Conservation (phyloP, 441 rosid genomes). For the Theobroma grandiflorum region DNA sequence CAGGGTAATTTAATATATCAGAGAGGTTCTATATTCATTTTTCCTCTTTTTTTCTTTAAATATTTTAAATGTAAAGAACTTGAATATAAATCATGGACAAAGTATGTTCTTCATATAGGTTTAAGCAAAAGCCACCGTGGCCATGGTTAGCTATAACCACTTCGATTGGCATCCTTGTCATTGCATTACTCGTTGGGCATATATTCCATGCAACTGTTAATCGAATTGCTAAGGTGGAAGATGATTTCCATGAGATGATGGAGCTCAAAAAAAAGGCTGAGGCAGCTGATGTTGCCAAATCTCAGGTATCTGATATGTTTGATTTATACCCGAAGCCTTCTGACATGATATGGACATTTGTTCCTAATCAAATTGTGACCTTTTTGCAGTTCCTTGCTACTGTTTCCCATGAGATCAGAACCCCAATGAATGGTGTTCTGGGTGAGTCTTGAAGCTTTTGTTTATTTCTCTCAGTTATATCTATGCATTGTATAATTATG, state of each 20-base stretch:
- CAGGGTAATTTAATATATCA: conserved; percentile 8
- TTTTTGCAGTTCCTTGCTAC: conserved; percentile 91
- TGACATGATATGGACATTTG: not conserved
- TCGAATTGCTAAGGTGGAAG: conserved; percentile 85
- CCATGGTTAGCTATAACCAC: conserved; percentile 69
- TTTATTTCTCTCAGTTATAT: not conserved
- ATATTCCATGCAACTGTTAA: conserved; percentile 80
- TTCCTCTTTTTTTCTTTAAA: not conserved
- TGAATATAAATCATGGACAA: conserved; percentile 20
- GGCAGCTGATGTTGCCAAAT: conserved; percentile 95
- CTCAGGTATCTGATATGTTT: conserved; percentile 65
- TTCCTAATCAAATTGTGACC: conserved; percentile 31
- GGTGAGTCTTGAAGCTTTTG: conserved; percentile 58
- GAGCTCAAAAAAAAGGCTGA: conserved; percentile 80
- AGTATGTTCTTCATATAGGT: conserved; percentile 51
- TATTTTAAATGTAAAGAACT: not conserved
- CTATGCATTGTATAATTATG: not conserved
- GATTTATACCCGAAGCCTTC: conserved; percentile 22
- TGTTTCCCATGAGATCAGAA: conserved; percentile 96
- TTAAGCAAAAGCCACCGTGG: conserved; percentile 84
- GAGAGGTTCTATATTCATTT: conserved; percentile 20
- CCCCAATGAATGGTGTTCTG: conserved; percentile 98
- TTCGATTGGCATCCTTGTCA: conserved; percentile 73
- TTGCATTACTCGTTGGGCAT: conserved; percentile 75
- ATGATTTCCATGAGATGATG: conserved; percentile 76